Evolutionary conservation across 345 rosid species (phyloP).

Genomic region (Abelmoschus esculentus): DNA sequence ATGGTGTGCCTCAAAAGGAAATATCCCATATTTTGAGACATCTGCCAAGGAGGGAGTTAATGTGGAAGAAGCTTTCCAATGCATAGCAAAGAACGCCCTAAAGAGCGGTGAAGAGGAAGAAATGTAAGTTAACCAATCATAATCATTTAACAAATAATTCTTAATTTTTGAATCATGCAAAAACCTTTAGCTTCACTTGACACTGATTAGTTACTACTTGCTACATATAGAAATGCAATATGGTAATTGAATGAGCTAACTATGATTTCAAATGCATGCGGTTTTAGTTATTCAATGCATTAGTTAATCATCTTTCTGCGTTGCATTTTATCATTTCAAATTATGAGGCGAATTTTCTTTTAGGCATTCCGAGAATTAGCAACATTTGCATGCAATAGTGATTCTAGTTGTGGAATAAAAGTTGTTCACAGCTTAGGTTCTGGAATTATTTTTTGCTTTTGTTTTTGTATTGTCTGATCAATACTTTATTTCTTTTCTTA

Average conservation of each 20-base stretch:
- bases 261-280: not conserved
- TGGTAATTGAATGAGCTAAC: not conserved
- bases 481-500: no score
- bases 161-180: not conserved
- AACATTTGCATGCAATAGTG: no score
- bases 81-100: conserved; percentile 89
- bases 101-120: conserved; percentile 96
- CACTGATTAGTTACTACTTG: not conserved
- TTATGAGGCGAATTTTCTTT: no score
- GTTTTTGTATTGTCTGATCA: no score
- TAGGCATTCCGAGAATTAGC: no score
- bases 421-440: no score
- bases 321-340: not conserved
- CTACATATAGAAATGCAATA: not conserved
- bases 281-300: not conserved
- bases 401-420: no score
- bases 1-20: conserved; percentile 98
- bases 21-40: conserved; percentile 95
- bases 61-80: conserved; percentile 94
- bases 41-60: conserved; percentile 96
- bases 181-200: not conserved
- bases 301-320: not conserved
- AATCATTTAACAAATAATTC: not conserved
- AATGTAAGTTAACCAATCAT: conserved; percentile 48
- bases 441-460: no score